Conservation (phyloP, 2,329 filamentous ascomycete genomes). For the Fusarium odoratissimum region DNA sequence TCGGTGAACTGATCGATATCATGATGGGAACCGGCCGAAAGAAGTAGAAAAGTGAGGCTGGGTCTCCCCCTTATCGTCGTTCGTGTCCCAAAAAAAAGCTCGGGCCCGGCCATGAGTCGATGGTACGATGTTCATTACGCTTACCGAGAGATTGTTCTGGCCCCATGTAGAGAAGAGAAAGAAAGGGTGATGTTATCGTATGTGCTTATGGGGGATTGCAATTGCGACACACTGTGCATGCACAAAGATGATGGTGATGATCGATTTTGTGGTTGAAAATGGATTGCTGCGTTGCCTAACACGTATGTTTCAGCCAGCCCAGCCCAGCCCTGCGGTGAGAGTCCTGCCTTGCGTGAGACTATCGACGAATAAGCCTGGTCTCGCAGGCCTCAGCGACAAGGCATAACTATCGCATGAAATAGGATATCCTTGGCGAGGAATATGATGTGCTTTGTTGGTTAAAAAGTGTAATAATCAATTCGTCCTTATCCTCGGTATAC, state of each 20-base stretch:
- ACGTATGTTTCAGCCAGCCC: slow-evolving; percentile 32
- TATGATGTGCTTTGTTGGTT: background rate
- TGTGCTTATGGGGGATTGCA: background rate
- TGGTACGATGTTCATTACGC: slow-evolving; percentile 29
- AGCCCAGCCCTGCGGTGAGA: slow-evolving; percentile 20
- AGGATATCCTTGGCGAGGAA: background rate
- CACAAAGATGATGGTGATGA: background rate
- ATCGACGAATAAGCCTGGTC: slow-evolving; percentile 3
- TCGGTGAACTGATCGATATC: slow-evolving; percentile 31
- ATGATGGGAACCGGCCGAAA: slow-evolving; percentile 13
- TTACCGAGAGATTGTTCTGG: slow-evolving; percentile 23
- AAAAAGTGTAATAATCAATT: background rate
- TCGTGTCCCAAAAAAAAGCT: slow-evolving; percentile 28
- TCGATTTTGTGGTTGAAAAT: slow-evolving; percentile 10
- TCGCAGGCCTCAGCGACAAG: slow-evolving; percentile 22
- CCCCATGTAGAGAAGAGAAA: background rate
- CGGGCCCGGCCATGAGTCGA: slow-evolving; percentile 29
- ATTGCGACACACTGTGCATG: slow-evolving; percentile 29
- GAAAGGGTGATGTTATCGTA: slow-evolving; percentile 6
- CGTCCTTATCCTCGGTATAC: slow-evolving; percentile 15
- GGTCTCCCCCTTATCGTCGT: slow-evolving; percentile 18
- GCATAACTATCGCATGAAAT: slow-evolving; percentile 5
- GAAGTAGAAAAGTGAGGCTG: slow-evolving; percentile 21
- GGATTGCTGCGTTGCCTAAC: slow-evolving; percentile 13
- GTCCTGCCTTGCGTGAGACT: slow-evolving; percentile 9